Conservation (phyloP, 2,329 filamentous ascomycete species). For the Trichoderma citrinoviride region DNA sequence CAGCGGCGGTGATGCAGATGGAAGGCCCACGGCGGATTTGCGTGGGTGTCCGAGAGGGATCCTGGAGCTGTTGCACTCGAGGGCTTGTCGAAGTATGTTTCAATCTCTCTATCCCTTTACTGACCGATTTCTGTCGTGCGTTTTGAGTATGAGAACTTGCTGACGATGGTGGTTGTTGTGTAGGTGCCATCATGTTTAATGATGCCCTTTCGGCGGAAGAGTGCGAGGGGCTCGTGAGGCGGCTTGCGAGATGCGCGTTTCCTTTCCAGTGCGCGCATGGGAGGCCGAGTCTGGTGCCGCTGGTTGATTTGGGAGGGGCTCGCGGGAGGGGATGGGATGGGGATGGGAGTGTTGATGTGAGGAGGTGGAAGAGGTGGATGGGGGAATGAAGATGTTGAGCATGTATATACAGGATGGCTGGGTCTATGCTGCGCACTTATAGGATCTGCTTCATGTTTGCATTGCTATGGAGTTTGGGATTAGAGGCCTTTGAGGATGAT, state of each 20-base stretch:
- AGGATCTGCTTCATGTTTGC: too few species aligned
- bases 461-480: too few species aligned
- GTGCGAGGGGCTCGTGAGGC: constrained; percentile 56
- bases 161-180: background rate
- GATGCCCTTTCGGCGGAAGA: constrained; percentile 59
- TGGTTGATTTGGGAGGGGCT: constrained; percentile 50
- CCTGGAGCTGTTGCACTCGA: constrained; percentile 71
- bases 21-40: constrained; percentile 55
- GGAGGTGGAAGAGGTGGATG: constrained; percentile 30
- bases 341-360: background rate
- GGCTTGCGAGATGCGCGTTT: constrained; percentile 62
- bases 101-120: accelerated
- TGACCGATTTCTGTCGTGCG: background rate
- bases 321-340: constrained; percentile 31
- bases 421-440: too few species aligned
- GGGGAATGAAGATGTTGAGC: background rate
- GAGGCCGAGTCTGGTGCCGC: constrained; percentile 61
- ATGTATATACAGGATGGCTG: too few species aligned
- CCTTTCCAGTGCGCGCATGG: constrained; percentile 86
- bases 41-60: constrained; percentile 71
- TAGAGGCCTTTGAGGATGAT: too few species aligned
- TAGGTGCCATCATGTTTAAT: constrained; percentile 80
- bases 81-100: constrained; percentile 66
- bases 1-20: background rate
- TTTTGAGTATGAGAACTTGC: background rate